These are phyloP conservation scores for Apiospora pterosperma DNA, from an alignment of 2,329 filamentous ascomycete species.

Conservation along the genomic window DNA sequence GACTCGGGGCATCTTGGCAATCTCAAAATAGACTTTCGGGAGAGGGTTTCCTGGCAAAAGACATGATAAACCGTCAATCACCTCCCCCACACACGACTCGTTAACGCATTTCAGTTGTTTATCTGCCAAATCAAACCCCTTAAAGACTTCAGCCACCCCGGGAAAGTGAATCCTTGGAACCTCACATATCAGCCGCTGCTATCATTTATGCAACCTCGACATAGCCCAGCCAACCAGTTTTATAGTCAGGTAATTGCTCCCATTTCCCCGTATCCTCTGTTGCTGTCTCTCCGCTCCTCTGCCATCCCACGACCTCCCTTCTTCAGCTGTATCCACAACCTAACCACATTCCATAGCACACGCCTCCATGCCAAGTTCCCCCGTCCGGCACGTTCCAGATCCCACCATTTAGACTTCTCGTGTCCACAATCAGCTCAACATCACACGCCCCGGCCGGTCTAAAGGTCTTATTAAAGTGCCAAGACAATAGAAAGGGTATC, in stretches of 20 bases:
- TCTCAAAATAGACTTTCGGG: background rate
- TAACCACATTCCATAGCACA: background rate
- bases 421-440: background rate
- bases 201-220: background rate
- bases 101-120: background rate
- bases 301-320: background rate
- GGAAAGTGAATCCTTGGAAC: background rate
- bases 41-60: background rate
- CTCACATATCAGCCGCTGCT: background rate
- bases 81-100: background rate
- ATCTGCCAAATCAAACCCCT: background rate
- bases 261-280: background rate
- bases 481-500: background rate
- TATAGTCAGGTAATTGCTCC: background rate
- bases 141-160: background rate
- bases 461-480: background rate
- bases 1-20: background rate
- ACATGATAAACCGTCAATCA: background rate
- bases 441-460: background rate
- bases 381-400: background rate
- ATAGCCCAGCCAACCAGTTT: background rate
- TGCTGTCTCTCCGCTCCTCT: background rate
- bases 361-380: background rate
- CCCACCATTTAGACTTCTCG: background rate
- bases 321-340: background rate